Percentiles rank a stretch among this genome's conserved stretches.
Conservation (phyloP, 208 protist genomes). For the Balamuthia mandrillaris region DNA sequence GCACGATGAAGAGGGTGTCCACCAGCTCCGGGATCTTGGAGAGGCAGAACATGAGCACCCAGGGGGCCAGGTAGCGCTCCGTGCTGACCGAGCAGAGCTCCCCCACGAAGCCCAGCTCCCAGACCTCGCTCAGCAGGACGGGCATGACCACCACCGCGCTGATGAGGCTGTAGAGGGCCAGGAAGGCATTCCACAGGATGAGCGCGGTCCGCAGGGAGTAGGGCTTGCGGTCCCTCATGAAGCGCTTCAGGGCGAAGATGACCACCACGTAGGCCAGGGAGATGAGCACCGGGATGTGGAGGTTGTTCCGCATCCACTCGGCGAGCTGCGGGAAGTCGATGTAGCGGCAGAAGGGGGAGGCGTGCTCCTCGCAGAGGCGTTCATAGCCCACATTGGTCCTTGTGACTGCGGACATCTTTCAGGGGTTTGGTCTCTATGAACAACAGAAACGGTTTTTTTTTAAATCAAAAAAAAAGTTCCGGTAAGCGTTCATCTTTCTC, state of each 20-base stretch:
- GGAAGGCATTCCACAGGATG: slow-evolving; percentile 76
- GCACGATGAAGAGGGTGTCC: slow-evolving; percentile 76
- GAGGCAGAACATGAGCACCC: slow-evolving; percentile 51
- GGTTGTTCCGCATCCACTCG: not conserved
- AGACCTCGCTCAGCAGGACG: not conserved
- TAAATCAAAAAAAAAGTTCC: no score
- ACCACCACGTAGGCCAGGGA: not conserved
- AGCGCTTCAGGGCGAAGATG: not conserved
- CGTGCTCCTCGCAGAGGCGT: no score
- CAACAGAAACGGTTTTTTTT: no score
- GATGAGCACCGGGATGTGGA: not conserved
- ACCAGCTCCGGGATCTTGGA: slow-evolving; percentile 74
- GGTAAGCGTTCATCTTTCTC: no score
- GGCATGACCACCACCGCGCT: slow-evolving; percentile 38
- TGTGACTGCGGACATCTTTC: no score
- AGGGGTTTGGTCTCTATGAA: no score
- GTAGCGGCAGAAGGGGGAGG: no score
- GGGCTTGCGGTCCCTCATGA: slow-evolving; percentile 72
- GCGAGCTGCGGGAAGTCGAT: not conserved
- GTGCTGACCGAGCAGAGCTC: no score
- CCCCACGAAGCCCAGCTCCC: no score
- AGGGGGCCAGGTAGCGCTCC: no score
- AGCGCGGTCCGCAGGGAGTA: slow-evolving; percentile 66
- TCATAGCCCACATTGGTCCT: no score
- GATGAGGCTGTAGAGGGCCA: slow-evolving; percentile 76